phyloP scores from a whole-genome alignment of 164 flowering plant species.

The Macadamia tetraphylla region DNA sequence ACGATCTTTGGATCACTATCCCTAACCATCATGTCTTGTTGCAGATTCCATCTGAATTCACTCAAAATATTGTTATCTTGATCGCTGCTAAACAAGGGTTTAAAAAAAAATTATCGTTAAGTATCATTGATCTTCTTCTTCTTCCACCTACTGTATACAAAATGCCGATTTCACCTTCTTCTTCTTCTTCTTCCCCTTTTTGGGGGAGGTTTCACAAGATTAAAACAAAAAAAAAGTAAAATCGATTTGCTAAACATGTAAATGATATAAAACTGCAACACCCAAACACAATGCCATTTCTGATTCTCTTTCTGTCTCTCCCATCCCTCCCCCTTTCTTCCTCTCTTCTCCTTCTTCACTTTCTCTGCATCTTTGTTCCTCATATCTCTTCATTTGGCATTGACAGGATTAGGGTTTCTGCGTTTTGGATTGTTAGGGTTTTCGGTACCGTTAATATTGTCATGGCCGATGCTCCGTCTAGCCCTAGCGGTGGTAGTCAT shows the following conservation, averaged over 20 bases:
- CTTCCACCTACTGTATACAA: too few species aligned
- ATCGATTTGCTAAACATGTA: too few species aligned
- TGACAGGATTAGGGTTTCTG: slow-evolving; percentile 1
- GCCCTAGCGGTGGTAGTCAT: slow-evolving; percentile 38
- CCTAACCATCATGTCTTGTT: slow-evolving; percentile 1
- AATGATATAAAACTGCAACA: too few species aligned
- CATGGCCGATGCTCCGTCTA: slow-evolving; percentile 33
- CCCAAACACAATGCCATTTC: slow-evolving; percentile 6
- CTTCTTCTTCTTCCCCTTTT: too few species aligned
- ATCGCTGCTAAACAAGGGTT: slow-evolving; percentile 24
- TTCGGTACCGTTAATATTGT: neutral
- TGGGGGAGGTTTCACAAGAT: too few species aligned
- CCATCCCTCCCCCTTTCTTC: slow-evolving; percentile 23
- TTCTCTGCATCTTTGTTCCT: too few species aligned
- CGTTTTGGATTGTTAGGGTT: slow-evolving; percentile 6
- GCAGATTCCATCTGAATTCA: slow-evolving; percentile 52
- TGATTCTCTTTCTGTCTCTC: slow-evolving; percentile 1
- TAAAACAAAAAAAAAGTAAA: too few species aligned
- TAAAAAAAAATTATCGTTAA: too few species aligned
- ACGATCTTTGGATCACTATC: neutral
- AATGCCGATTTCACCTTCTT: too few species aligned
- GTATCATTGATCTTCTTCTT: too few species aligned
- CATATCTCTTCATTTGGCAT: neutral
- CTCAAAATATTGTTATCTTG: slow-evolving; percentile 35
- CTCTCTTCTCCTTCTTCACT: slow-evolving; percentile 1